These are phyloP conservation scores for Starmera dryadoides DNA, from an alignment of 805 yeast species.

Conservation along the genomic window DNA sequence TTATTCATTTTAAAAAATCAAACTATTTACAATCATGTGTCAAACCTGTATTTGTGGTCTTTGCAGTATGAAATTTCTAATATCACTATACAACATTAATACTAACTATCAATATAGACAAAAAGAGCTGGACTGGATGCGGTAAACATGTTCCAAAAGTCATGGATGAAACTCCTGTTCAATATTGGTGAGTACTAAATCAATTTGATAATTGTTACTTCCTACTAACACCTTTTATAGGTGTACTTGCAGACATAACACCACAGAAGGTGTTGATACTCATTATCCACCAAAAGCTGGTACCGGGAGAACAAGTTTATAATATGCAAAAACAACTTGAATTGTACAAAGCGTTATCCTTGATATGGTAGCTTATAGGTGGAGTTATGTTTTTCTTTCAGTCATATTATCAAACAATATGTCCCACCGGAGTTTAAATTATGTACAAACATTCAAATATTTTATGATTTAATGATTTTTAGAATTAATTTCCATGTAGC, in stretches of 20 bases:
- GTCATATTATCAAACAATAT: no score
- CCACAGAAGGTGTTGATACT: conserved; percentile 29
- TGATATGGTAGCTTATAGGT: no score
- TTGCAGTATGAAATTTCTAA: conserved; percentile 2
- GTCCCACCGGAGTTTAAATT: no score
- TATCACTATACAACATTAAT: background rate
- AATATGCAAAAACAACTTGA: background rate
- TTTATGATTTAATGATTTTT: no score
- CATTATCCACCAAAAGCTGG: conserved; percentile 56
- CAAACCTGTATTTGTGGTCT: conserved; percentile 25
- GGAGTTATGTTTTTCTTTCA: no score
- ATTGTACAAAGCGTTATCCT: no score
- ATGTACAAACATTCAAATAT: no score
- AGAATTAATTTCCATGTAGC: no score
- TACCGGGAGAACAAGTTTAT: conserved; percentile 42
- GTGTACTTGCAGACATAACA: conserved; percentile 40
- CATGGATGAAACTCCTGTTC: conserved; percentile 43
- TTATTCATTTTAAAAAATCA: no score
- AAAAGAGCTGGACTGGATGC: conserved; percentile 61
- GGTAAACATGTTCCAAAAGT: conserved; percentile 47
- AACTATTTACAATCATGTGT: no score
- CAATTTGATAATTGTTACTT: no score
- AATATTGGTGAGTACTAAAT: conserved; percentile 22
- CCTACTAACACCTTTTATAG: no score
- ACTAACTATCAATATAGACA: conserved; percentile 18